phyloP scores from a whole-genome alignment of 83 land plant species.

The Diphasiastrum complanatum region DNA sequence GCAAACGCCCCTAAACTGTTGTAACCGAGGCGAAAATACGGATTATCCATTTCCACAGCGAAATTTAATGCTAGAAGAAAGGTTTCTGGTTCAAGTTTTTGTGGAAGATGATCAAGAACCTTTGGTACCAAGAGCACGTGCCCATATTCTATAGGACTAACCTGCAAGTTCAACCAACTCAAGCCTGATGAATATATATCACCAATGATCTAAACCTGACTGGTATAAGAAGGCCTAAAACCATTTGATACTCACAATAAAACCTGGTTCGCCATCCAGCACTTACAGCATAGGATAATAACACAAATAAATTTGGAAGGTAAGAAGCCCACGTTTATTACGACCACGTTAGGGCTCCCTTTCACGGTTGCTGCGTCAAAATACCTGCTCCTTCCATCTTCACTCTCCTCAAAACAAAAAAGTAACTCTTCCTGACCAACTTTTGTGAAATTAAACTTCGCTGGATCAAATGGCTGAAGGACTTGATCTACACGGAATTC shows the following conservation, averaged over 20 bases:
- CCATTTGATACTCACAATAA: neutral
- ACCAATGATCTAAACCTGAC: too few species aligned
- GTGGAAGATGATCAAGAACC: conserved; percentile 65
- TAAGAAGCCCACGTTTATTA: conserved; percentile 62
- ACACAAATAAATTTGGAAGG: neutral
- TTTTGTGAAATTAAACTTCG: conserved; percentile 96
- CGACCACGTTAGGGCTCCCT: conserved; percentile 64
- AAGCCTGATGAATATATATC: too few species aligned
- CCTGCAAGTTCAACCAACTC: conserved; percentile 52
- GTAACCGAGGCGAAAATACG: conserved; percentile 81
- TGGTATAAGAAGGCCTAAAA: neutral
- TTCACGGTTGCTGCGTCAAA: conserved; percentile 39
- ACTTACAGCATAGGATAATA: conserved; percentile 12
- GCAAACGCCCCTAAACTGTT: conserved; percentile 99
- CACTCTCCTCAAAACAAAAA: conserved; percentile 65
- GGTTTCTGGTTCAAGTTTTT: conserved; percentile 67
- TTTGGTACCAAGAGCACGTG: conserved; percentile 89
- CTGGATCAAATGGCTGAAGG: conserved; percentile 77
- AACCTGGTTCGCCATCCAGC: neutral
- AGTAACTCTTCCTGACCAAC: conserved; percentile 90
- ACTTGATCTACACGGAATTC: conserved; percentile 93
- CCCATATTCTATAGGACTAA: conserved; percentile 96
- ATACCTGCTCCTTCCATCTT: conserved; percentile 31
- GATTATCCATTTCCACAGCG: conserved; percentile 71
- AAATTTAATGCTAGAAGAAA: conserved; percentile 72